A percentile compares a stretch with the other conserved stretches of the same genome.
Conservation (phyloP, 1,284 basidiomycete genomes). For the Ganoderma sp. region DNA sequence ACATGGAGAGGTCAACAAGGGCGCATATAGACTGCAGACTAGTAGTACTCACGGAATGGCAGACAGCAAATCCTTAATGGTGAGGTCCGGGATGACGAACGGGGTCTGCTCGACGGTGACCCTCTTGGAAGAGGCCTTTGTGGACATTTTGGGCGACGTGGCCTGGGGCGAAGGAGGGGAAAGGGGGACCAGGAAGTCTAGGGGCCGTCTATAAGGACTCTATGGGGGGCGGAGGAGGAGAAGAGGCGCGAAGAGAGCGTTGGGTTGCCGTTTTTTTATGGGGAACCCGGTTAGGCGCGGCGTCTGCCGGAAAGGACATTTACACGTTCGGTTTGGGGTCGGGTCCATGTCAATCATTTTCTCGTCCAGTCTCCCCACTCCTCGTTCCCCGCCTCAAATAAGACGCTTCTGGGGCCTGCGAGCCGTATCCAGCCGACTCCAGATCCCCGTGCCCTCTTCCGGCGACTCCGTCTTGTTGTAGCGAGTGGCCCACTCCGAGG, state of each 20-base stretch:
- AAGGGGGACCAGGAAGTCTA: constrained; percentile 22
- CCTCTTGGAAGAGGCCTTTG: constrained; percentile 37
- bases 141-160: constrained; percentile 31
- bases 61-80: constrained; percentile 86
- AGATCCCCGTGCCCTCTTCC: not conserved
- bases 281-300: constrained; percentile 28
- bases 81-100: constrained; percentile 79
- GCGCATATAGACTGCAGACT: not conserved
- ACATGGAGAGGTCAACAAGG: not conserved
- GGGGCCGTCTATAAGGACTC: constrained; percentile 29
- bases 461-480: not conserved
- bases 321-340: constrained; percentile 23
- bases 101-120: constrained; percentile 60
- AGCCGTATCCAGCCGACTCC: constrained; percentile 4
- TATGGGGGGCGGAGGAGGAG: constrained; percentile 26
- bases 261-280: constrained; percentile 28
- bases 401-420: constrained; percentile 6
- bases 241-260: constrained; percentile 21
- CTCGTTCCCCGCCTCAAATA: not conserved
- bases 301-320: constrained; percentile 21
- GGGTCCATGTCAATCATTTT: constrained; percentile 9
- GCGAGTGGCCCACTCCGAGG: no score
- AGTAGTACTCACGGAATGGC: constrained; percentile 78
- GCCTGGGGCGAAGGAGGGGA: constrained; percentile 21
- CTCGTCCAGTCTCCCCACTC: not conserved